Evolutionary conservation across 2,329 filamentous ascomycete species (phyloP).

Genomic region (Pleurostoma richardsiae): DNA sequence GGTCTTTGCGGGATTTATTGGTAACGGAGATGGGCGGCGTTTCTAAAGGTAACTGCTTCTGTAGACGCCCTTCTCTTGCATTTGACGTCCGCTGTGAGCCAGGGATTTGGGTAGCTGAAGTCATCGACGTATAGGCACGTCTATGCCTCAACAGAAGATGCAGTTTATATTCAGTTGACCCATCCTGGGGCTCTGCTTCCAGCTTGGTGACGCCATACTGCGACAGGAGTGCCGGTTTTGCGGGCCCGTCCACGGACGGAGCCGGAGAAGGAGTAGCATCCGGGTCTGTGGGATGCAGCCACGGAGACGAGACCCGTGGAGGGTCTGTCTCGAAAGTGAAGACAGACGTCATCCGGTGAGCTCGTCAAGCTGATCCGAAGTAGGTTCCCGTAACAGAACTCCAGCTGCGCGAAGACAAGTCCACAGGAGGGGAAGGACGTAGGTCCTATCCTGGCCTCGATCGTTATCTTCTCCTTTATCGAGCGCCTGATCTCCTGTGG

Average conservation of each 20-base stretch:
- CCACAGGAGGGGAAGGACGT: too few species aligned
- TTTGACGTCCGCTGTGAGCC: constrained; percentile 20
- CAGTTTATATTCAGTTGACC: constrained; percentile 94
- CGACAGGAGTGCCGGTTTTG: constrained; percentile 38
- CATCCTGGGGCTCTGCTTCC: constrained; percentile 87
- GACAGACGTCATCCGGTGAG: constrained; percentile 72
- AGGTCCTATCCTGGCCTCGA: too few species aligned
- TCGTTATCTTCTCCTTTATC: too few species aligned
- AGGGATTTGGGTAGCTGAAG: constrained; percentile 42
- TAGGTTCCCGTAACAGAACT: too few species aligned
- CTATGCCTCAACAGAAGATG: constrained; percentile 80
- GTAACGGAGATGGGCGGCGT: constrained; percentile 18
- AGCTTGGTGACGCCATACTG: constrained; percentile 69
- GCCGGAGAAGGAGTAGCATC: constrained; percentile 19
- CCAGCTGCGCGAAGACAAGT: too few species aligned
- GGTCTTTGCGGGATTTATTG: constrained; percentile 70
- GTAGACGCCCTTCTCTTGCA: constrained; percentile 10
- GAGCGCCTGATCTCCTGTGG: too few species aligned
- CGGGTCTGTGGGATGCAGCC: constrained; percentile 58
- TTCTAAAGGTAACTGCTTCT: neutral
- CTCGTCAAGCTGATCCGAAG: neutral
- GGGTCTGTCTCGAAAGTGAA: constrained; percentile 93
- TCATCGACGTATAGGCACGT: constrained; percentile 61
- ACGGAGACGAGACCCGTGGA: constrained; percentile 83
- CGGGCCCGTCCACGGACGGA: constrained; percentile 14